A percentile compares a stretch with the other conserved stretches of the same genome.
Evolutionary conservation across 73 alveolate genomes (phyloP).

Genomic region (Blepharisma japonicum): DNA sequence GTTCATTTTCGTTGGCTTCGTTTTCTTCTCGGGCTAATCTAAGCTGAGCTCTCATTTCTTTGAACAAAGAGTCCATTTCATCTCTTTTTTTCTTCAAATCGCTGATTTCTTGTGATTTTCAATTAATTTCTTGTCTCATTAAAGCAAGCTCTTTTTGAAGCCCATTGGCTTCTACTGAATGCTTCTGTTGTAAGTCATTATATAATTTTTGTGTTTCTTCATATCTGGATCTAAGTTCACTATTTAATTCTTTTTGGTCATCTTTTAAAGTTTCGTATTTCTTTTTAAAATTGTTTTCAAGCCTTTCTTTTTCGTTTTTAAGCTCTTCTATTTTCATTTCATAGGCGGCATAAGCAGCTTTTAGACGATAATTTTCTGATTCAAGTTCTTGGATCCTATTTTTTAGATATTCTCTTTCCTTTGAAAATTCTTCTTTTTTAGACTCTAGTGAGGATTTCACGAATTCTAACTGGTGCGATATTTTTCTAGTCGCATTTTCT

Average conservation of each 20-base stretch:
- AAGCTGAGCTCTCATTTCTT: slow-evolving; percentile 13
- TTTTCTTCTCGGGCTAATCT: not conserved
- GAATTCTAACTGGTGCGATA: not conserved
- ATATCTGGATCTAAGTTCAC: not conserved
- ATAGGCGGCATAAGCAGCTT: not conserved
- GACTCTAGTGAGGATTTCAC: not conserved
- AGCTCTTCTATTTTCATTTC: slow-evolving; percentile 22
- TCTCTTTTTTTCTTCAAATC: slow-evolving; percentile 13
- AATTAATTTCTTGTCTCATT: slow-evolving; percentile 4
- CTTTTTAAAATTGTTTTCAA: not conserved
- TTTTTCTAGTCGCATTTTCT: not conserved
- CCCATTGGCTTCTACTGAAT: not conserved
- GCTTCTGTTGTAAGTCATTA: not conserved
- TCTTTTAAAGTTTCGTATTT: slow-evolving; percentile 21
- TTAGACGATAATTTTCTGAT: slow-evolving; percentile 6
- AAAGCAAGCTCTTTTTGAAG: slow-evolving; percentile 28
- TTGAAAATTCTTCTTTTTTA: slow-evolving; percentile 7
- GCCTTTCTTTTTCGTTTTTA: not conserved
- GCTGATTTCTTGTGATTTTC: not conserved
- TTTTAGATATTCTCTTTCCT: slow-evolving; percentile 18
- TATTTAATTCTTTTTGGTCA: not conserved
- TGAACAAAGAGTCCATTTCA: not conserved
- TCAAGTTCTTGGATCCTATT: slow-evolving; percentile 20
- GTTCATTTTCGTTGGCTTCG: not conserved
- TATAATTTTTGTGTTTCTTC: not conserved